Evolutionary conservation across 352 stramenopile genomes (phyloP).

Genomic region (Vaucheria bursata): DNA sequence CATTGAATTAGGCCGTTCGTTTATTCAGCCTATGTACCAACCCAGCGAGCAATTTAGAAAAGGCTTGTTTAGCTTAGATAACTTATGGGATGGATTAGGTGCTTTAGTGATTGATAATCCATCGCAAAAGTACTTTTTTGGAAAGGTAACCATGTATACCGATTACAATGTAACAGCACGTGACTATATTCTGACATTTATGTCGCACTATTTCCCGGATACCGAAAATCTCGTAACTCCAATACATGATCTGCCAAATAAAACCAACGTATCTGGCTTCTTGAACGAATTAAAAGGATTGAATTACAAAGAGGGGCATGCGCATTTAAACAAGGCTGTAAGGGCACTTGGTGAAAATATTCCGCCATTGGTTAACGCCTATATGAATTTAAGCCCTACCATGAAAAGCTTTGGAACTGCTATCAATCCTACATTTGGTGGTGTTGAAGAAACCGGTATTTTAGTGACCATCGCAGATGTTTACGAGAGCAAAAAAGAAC

Average conservation of each 20-base stretch:
- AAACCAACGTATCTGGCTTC: background rate
- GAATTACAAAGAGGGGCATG: background rate
- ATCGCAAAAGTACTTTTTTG: background rate
- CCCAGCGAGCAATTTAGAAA: background rate
- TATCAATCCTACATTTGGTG: background rate
- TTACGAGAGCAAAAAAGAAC: background rate
- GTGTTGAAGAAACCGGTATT: slow-evolving; percentile 3
- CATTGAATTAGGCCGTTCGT: background rate
- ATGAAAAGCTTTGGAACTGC: slow-evolving; percentile 3
- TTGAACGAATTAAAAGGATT: background rate
- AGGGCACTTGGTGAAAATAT: background rate
- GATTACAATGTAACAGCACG: slow-evolving; percentile 3
- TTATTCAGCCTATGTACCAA: background rate
- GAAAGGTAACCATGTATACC: slow-evolving; percentile 3
- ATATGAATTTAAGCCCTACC: slow-evolving; percentile 3
- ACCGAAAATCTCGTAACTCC: background rate
- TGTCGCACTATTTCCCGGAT: background rate
- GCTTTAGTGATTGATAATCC: background rate
- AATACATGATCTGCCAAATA: background rate
- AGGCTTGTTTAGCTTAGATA: background rate
- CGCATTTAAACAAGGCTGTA: background rate
- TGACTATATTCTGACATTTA: slow-evolving; percentile 2
- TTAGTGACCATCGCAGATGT: background rate
- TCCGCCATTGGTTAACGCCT: background rate
- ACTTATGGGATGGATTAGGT: background rate